Evolutionary conservation across 768 basidiomycete species (phyloP).

Genomic region (Ephemerocybe angulata): DNA sequence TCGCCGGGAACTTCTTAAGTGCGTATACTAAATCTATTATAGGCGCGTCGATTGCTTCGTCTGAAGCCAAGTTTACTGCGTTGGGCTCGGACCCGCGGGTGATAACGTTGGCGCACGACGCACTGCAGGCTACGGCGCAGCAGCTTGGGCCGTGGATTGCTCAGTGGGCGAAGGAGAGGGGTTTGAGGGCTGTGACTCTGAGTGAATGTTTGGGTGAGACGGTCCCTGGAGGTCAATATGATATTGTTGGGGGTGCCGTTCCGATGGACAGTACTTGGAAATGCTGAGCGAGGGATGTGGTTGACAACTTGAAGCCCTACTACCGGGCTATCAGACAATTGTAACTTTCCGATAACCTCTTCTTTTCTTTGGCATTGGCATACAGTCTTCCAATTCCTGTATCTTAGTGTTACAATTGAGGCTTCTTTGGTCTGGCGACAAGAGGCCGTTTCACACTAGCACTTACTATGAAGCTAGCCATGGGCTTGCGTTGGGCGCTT

Average conservation of each 20-base stretch:
- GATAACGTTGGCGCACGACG: slow-evolving; percentile 13
- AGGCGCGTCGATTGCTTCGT: slow-evolving; percentile 4
- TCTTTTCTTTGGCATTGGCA: no score
- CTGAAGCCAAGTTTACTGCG: slow-evolving; percentile 10
- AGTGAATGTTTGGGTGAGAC: slow-evolving; percentile 15
- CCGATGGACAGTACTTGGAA: slow-evolving; percentile 9
- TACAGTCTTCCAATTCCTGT: no score
- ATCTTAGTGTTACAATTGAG: no score
- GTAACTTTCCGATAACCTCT: no score
- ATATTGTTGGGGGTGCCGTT: slow-evolving; percentile 4
- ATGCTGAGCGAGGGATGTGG: no score
- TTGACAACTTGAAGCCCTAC: no score
- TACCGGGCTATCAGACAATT: no score
- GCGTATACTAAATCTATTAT: background rate
- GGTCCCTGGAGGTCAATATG: slow-evolving; percentile 13
- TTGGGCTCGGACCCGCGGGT: slow-evolving; percentile 10
- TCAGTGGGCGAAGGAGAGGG: slow-evolving; percentile 12
- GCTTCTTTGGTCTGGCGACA: no score
- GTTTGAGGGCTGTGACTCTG: slow-evolving; percentile 14
- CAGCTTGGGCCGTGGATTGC: slow-evolving; percentile 16
- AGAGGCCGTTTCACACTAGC: no score
- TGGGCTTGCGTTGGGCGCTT: no score
- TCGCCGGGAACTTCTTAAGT: no score
- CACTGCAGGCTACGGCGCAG: slow-evolving; percentile 14
- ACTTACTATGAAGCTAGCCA: no score